Conservation (phyloP, 2,329 filamentous ascomycete genomes). For the Clonostachys chloroleuca region DNA sequence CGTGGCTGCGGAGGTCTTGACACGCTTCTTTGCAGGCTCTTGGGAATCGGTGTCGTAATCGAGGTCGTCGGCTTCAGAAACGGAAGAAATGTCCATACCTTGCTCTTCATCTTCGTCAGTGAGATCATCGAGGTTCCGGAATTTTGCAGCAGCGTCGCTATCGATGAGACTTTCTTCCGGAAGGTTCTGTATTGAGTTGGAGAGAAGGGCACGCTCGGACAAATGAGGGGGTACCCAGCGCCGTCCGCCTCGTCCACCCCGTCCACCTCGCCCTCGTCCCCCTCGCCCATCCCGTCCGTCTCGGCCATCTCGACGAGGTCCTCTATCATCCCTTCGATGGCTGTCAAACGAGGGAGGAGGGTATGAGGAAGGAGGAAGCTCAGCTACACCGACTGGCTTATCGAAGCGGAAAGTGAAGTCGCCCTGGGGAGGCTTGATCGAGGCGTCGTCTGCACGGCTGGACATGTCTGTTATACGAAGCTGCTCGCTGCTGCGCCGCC, state of each 20-base stretch:
- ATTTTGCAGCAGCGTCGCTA: conserved; percentile 41
- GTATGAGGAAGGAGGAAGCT: conserved; percentile 13
- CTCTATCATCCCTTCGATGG: conserved; percentile 6
- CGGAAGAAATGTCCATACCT: conserved; percentile 57
- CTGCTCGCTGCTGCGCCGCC: too few relatives aligned
- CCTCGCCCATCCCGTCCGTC: conserved; percentile 15
- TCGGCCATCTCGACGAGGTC: conserved; percentile 14
- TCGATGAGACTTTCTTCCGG: conserved; percentile 42
- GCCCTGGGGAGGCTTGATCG: conserved; percentile 27
- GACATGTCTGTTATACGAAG: too few relatives aligned
- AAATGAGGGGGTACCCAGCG: conserved; percentile 31
- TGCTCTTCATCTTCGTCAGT: conserved; percentile 58
- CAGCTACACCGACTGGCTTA: conserved; percentile 42
- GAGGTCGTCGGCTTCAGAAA: conserved; percentile 12
- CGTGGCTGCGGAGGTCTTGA: conserved; percentile 18
- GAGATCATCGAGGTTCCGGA: conserved; percentile 49
- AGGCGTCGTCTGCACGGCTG: conserved; percentile 10
- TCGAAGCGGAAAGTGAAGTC: conserved; percentile 55
- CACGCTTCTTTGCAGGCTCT: conserved; percentile 30
- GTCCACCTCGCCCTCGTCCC: conserved; percentile 14
- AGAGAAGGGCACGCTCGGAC: conserved; percentile 45
- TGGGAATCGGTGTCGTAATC: conserved; percentile 15
- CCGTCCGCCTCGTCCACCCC: conserved; percentile 16
- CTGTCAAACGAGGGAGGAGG: background rate
- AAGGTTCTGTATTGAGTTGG: conserved; percentile 30